Base-by-base conservation (phyloP, 345 rosid genomes). In the Boechera stricta region DNA sequence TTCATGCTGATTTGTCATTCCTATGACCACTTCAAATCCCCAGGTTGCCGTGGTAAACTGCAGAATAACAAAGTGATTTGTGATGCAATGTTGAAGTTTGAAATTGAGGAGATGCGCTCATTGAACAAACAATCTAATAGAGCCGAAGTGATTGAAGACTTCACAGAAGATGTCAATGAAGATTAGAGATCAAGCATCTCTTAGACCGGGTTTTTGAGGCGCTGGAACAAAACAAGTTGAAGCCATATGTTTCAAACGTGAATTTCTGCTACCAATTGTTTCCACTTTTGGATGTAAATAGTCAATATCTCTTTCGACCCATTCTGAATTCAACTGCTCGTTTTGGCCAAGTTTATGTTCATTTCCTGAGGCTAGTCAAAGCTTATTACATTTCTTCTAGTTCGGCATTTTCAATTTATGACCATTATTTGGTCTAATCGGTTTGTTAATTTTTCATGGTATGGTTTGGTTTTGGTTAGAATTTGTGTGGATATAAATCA, bases 31-130 rank as follows among this genome's bases (percentile, higher is more conserved):
- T 49, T 72, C 6, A 26, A 54, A 67, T 44, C 59, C 52, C 6
- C 81, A 92, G 99, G 85, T 62, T 95, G 98, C 84, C 90, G 88
- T 33, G 90, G 75, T 83, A 75, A 74, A 64, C 70, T 94, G 82
- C 74, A 41, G 73, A 79, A 72, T 24, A 67, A 80, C 16, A 87
- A 79, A 69, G 84, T 95, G 75, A 54, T 73, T 24, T 86, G 87
- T 15, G 98, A 95, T 75, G 79, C 88, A 3, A 67, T 85, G 73
- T 84, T 95, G 72, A 83, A 52, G 38, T 59, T 78, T 45, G 98
- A 95, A 73, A 91, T 95, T 5, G 94, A 87, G 38, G 97, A 92
- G 76, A 32, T 88, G 84, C 86, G 91, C n/a, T 44, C 85, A 2
- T 67, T 51, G 77, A 85, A 75, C 56, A 87, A 79, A 73, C 82